These are phyloP conservation scores for Pythium scleroteichum DNA, from an alignment of 352 stramenopile genomes.

Conservation along the genomic window DNA sequence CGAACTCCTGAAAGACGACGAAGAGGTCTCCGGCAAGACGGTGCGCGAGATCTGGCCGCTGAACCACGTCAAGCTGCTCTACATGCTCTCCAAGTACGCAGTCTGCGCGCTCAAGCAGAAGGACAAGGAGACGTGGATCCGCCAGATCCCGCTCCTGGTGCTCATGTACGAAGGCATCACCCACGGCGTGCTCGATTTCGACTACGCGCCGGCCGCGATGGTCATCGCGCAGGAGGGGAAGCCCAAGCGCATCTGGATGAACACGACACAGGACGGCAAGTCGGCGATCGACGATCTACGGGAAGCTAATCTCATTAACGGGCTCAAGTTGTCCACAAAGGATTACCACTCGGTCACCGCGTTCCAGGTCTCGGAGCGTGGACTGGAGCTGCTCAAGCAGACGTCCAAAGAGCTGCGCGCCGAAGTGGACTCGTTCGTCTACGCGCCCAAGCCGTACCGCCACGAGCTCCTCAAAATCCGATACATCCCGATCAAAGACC, in stretches of 20 bases:
- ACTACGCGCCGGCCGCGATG: conserved; percentile 61
- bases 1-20: conserved; percentile 49
- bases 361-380: conserved; percentile 55
- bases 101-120: conserved; percentile 70
- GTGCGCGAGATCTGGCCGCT: conserved; percentile 56
- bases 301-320: conserved; percentile 63
- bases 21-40: conserved; percentile 35
- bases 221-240: conserved; percentile 53
- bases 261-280: conserved; percentile 66
- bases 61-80: conserved; percentile 59
- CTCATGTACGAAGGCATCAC: conserved; percentile 80
- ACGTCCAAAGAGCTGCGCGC: conserved; percentile 47
- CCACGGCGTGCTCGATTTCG: conserved; percentile 54
- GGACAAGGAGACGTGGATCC: conserved; percentile 93
- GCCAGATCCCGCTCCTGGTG: conserved; percentile 92
- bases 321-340: conserved; percentile 59
- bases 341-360: conserved; percentile 67
- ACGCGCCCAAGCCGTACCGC: conserved; percentile 54
- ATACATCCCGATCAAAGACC: conserved; percentile 60
- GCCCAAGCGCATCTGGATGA: conserved; percentile 65
- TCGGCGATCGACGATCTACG: conserved; percentile 63
- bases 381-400: conserved; percentile 46
- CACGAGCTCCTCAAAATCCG: conserved; percentile 56
- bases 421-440: conserved; percentile 59
- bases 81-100: conserved; percentile 88